Evolutionary conservation across 306 rosid genomes (phyloP).

Genomic region (Gastrolobium bilobum): DNA sequence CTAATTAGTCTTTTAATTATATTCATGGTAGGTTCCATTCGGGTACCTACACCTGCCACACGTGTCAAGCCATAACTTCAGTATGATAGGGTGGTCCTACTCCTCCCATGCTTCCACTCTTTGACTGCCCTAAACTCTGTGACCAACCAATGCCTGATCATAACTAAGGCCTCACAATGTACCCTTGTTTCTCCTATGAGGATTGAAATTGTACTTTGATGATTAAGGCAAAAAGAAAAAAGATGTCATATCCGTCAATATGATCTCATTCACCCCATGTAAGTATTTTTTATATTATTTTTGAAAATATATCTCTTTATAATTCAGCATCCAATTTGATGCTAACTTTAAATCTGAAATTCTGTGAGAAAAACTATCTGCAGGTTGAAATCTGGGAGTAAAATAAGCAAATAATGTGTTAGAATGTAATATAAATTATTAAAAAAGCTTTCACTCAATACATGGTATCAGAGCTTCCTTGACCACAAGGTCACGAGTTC

Average conservation of each 20-base stretch:
- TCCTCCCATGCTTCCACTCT: not conserved
- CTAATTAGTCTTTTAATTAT: not conserved
- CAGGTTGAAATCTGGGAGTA: not conserved
- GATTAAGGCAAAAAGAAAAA: not conserved
- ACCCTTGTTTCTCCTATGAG: no score
- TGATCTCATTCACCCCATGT: not conserved
- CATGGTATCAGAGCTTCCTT: no score
- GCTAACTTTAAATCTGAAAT: no score
- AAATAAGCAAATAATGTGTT: no score
- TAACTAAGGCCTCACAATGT: not conserved
- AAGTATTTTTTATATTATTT: no score
- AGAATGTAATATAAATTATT: no score
- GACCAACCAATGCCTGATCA: not conserved
- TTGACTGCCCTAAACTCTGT: conserved; percentile 4
- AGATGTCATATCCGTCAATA: not conserved
- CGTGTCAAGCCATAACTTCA: conserved; percentile 39
- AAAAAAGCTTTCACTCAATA: no score
- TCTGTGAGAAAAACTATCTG: not conserved
- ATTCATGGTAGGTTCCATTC: conserved; percentile 24
- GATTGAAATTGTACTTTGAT: not conserved
- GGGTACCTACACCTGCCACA: conserved; percentile 32
- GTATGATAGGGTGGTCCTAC: not conserved
- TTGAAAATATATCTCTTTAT: no score
- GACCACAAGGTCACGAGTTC: no score
- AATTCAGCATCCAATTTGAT: no score